Evolutionary conservation across 116 monocot genomes (phyloP), one percentile per base, ranked within the genome.

Genomic region (Thalassia testudinum): DNA sequence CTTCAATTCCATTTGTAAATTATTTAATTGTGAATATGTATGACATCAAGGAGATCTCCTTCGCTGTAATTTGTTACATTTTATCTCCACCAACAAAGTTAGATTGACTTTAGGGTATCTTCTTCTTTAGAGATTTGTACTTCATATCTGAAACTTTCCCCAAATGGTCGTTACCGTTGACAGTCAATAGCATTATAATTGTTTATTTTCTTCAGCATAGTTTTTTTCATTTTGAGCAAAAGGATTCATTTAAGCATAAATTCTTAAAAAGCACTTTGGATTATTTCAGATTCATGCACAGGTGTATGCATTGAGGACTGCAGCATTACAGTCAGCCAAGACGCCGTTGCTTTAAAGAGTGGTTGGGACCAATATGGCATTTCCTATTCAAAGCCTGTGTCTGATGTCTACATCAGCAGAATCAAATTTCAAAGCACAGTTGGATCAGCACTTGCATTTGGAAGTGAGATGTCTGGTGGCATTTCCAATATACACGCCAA

Each of bases 401-500:
- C 75, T 6, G 48, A 68, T 7, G 72, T 97, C 49, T 66, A 61
- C 47, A 81, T 97, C 64, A 60, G 15, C 44, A 70, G 70, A 0
- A 69, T 85, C 26, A 50, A 56, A 49, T 63, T 87, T 1, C 75
- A 65, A 58, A 52, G 65, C 5, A 53, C 72, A 28, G 27, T 48
- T 16, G 89, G 95, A 20, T 81, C 89, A 8, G 88, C 70, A 2
- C 58, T 97, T 38, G 73, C 82, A 50, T 74, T 97, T 42, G 95
- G 95, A 18, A 97, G 95, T 45, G 77, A 81, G 54, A 88, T 85
- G 85, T 97, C 89, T 0, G 95, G 95, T 43, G 95, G 95, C 5
- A 79, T 88, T 50, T 78, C 70, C 0, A 52, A 73, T 65, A 62
- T 97, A 20, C 62, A 56, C 28, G 73, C 52, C 12, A 59, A 72